Evolutionary conservation across 139 green algal species (phyloP).

Genomic region (Micromonas pusilla): DNA sequence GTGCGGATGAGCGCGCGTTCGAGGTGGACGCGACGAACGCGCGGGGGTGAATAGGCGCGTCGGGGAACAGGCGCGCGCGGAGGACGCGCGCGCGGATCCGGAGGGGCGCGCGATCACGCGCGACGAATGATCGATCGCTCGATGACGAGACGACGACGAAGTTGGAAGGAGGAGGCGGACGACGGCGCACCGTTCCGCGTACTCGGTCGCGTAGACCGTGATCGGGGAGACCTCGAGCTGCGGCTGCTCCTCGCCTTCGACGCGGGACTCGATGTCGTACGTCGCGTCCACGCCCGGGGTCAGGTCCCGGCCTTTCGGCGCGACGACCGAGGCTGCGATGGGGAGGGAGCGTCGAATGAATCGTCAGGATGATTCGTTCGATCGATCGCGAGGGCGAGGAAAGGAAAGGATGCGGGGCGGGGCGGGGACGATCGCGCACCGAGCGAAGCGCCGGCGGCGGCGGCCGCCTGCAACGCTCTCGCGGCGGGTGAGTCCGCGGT

Average conservation of each 20-base stretch:
- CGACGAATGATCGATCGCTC: not conserved
- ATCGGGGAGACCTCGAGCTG: conserved; percentile 53
- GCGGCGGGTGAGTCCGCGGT: not conserved
- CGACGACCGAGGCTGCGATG: conserved; percentile 41
- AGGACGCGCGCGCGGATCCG: not conserved
- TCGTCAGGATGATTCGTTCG: no score
- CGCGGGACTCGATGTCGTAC: conserved; percentile 11
- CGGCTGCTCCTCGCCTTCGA: conserved; percentile 29
- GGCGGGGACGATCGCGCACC: no score
- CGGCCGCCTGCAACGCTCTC: not conserved
- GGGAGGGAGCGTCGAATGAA: not conserved
- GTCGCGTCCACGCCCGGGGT: conserved; percentile 30
- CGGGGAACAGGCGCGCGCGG: not conserved
- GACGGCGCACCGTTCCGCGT: conserved; percentile 15
- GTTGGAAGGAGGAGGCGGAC: not conserved
- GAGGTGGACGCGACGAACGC: no score
- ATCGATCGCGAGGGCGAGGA: no score
- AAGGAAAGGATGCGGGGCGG: no score
- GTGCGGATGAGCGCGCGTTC: not conserved
- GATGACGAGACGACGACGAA: no score
- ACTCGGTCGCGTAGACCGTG: conserved; percentile 52
- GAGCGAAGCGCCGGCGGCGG: no score
- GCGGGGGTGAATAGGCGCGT: no score
- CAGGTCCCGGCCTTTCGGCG: conserved; percentile 27
- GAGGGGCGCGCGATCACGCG: no score